These are phyloP conservation scores for Calonectria pauciramosa DNA, from an alignment of 2,329 filamentous ascomycete genomes.

Conservation along the genomic window DNA sequence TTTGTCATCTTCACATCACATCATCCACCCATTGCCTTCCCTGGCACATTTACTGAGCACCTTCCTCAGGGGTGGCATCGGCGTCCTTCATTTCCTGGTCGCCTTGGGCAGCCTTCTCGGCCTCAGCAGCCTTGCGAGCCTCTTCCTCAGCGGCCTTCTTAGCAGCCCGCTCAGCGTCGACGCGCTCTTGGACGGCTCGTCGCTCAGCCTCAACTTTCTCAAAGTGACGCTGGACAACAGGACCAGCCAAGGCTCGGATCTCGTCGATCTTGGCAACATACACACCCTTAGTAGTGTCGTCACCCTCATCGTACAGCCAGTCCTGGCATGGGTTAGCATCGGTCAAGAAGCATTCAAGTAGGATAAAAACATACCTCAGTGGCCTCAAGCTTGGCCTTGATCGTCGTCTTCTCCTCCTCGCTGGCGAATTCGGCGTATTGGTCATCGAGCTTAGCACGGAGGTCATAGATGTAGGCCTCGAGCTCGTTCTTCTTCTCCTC, in stretches of 20 bases:
- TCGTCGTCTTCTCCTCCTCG: slow-evolving; percentile 91
- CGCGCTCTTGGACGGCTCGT: slow-evolving; percentile 80
- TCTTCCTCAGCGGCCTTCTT: slow-evolving; percentile 75
- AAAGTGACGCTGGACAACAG: slow-evolving; percentile 93
- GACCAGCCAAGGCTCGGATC: slow-evolving; percentile 89
- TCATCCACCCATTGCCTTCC: slow-evolving; percentile 23
- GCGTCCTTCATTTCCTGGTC: slow-evolving; percentile 76
- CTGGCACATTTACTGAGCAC: slow-evolving; percentile 52
- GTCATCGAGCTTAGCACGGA: slow-evolving; percentile 95
- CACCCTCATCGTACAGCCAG: slow-evolving; percentile 98
- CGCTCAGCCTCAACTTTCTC: slow-evolving; percentile 94
- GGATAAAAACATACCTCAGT: slow-evolving; percentile 79
- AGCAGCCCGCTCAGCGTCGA: slow-evolving; percentile 83
- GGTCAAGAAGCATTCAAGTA: neutral
- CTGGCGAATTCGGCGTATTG: slow-evolving; percentile 89
- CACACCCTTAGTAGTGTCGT: slow-evolving; percentile 92
- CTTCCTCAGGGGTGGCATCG: slow-evolving; percentile 67
- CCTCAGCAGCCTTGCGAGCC: slow-evolving; percentile 66
- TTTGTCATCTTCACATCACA: slow-evolving; percentile 44
- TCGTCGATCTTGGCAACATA: slow-evolving; percentile 98
- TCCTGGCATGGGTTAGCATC: slow-evolving; percentile 71
- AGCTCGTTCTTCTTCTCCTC: slow-evolving; percentile 99
- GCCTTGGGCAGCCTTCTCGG: slow-evolving; percentile 62
- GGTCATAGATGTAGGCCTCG: slow-evolving; percentile 96
- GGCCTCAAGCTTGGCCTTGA: slow-evolving; percentile 85